Base-by-base conservation (phyloP, 768 basidiomycete species). In the Boletellus ananiceps region DNA sequence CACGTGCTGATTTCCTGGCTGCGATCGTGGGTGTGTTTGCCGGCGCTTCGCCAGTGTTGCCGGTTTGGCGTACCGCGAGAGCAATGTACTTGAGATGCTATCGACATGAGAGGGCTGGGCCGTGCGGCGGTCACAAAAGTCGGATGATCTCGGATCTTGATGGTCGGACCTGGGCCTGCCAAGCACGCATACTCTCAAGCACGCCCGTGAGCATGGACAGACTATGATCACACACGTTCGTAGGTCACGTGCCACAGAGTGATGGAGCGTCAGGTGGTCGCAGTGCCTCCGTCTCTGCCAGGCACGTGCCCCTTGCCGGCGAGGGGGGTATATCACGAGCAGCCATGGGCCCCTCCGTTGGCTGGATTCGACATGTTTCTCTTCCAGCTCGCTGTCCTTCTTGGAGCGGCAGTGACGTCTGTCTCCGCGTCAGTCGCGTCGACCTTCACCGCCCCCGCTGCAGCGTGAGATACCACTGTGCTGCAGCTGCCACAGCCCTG, bases 391-490 rank as follows among this genome's bases (percentile, higher is more conserved):
- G 42, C 50, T 4, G 8, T 57, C 39, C 46, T 60, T 34, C 49
- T 65, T 32, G 51, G 41, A 31, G 51, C 53, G 39, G 41, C 16
- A 8, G 48, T 50, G n/a, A 52, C 48, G 40, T 45, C 47, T 40
- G 59, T 58, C 15, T 68, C 51, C 11, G 64, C 64, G 19, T 50
- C 64, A 1, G 12, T 54, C 21, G 54, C 55, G 14, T 53, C 67
- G 19, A 58, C 56, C 40, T 66, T 66, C 38, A 66, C 66, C 27
- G 41, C 62, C 3, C 67, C 65, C 16, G 65, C 66, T 15, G 43
- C 66, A 27, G 39, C 62, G 65, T 67, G 52, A 51, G 66, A 4
- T 39, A 21, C 12, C 8, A 25, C 1, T 1, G 29, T 27, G 2
- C 40, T 13, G 38, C 21, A 35, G 25, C 2, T n/a, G 12, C 29